Evolutionary conservation across 192 early-diverging fungal genomes (phyloP), one percentile per base, ranked within the genome.

Genomic region (Allomyces javanicus): DNA sequence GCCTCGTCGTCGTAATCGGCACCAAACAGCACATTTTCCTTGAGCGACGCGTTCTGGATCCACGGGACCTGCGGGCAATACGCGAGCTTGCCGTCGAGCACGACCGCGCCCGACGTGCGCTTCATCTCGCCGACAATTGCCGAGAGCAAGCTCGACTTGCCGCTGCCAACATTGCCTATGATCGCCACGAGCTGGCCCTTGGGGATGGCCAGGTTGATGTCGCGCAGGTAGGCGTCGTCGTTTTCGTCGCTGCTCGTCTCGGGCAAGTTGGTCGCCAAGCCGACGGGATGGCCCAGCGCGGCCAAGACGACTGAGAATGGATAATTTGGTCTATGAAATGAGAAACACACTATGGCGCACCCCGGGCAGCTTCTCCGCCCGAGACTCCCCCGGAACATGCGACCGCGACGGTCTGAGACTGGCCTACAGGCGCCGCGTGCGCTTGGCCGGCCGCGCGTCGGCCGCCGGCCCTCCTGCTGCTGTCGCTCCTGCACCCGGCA

Each of bases 21-120:
- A 25, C 85, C 85, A 75, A 87, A 86, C 67, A 87, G 63, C 62
- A 87, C 83, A 71, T 86, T 87, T 68, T 83, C 82, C 55, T 75
- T 73, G 63, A 87, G 74, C 14, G 82, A 78, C 7, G 78, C 83
- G 63, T 85, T 85, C 72, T 83, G 77, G 61, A 87, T 83, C 85
- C 85, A 86, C 19, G 85, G 76, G 62, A 78, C 76, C 73, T 86
- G 85, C 11, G 85, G 76, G 19, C 76, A 77, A 68, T 81, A 84
- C 0, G 83, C 63, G n/a, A 68, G 21, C 21, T 62, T 26, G n/a
- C 63, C 63, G 21, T 43, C n/a, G 40, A 64, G 17, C 65, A 65
- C 25, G 1, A 78, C 73, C 2, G 33, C 17, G 26, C 79, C 79
- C 7, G 63, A 23, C 0, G 58, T 26, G 43, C 67, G 62, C 58